Evolutionary conservation across 2,329 filamentous ascomycete species (phyloP).

Genomic region (Lachnellula willkommii): DNA sequence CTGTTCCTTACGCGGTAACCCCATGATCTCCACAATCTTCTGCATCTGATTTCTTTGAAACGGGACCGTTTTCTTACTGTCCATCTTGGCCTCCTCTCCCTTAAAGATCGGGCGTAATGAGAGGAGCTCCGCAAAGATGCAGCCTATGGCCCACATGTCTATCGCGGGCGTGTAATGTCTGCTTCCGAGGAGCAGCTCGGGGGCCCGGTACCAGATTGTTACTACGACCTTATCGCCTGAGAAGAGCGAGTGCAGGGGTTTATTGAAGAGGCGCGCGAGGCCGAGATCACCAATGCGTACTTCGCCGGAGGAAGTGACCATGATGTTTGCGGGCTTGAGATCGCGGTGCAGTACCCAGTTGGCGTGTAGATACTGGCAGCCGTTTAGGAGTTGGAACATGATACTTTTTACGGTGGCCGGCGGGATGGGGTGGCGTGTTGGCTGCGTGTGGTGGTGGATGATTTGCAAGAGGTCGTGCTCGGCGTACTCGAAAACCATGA

Average conservation of each 20-base stretch:
- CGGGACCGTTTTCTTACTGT: slow-evolving; percentile 93
- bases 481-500: slow-evolving; percentile 98
- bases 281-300: slow-evolving; percentile 95
- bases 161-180: slow-evolving; percentile 97
- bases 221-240: slow-evolving; percentile 97
- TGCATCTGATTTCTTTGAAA: slow-evolving; percentile 99
- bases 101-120: slow-evolving; percentile 94
- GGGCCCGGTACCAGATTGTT: slow-evolving; percentile 97
- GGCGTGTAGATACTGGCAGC: slow-evolving; percentile 86
- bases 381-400: slow-evolving; percentile 92
- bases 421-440: slow-evolving; percentile 81
- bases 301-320: slow-evolving; percentile 85
- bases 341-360: slow-evolving; percentile 98
- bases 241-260: slow-evolving; percentile 86
- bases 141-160: slow-evolving; percentile 95
- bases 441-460: slow-evolving; percentile 91
- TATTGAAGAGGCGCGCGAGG: slow-evolving; percentile 86
- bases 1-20: slow-evolving; percentile 77
- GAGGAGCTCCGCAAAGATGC: slow-evolving; percentile 92
- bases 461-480: slow-evolving; percentile 97
- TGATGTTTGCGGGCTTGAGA: slow-evolving; percentile 96
- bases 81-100: slow-evolving; percentile 98
- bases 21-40: slow-evolving; percentile 96
- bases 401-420: slow-evolving; percentile 86
- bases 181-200: slow-evolving; percentile 84